Conservation (phyloP, 2,329 filamentous ascomycete species). For the Diaporthe ilicicola region DNA sequence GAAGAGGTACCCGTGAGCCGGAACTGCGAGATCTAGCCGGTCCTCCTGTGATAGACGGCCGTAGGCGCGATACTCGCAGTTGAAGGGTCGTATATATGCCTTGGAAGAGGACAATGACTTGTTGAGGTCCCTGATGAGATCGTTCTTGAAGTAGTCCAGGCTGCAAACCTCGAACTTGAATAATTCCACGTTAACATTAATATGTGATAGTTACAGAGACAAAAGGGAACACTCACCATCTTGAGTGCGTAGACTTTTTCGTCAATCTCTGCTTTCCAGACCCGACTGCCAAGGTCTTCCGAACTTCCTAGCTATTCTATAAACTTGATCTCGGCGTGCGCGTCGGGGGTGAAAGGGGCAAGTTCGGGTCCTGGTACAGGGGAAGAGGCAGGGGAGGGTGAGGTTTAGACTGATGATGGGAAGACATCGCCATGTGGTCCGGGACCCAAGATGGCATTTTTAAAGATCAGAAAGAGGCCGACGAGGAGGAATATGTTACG, state of each 20-base stretch:
- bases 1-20: conserved; percentile 31
- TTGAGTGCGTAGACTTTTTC: neutral
- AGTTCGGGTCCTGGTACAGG: neutral
- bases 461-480: no score
- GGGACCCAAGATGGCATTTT: no score
- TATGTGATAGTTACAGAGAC: neutral
- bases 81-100: conserved; percentile 29
- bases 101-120: neutral
- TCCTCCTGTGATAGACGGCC: conserved; percentile 30
- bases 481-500: no score
- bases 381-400: neutral
- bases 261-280: neutral
- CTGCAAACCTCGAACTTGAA: neutral
- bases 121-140: neutral
- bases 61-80: conserved; percentile 34
- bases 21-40: conserved; percentile 29
- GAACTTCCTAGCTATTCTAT: neutral
- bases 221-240: neutral
- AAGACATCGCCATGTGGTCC: no score
- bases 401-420: no score
- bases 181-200: neutral
- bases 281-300: neutral
- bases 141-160: neutral
- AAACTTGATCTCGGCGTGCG: neutral
- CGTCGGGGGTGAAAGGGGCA: neutral